These are phyloP conservation scores for Naganishia onofrii DNA, from an alignment of 768 basidiomycete genomes.

Conservation along the genomic window DNA sequence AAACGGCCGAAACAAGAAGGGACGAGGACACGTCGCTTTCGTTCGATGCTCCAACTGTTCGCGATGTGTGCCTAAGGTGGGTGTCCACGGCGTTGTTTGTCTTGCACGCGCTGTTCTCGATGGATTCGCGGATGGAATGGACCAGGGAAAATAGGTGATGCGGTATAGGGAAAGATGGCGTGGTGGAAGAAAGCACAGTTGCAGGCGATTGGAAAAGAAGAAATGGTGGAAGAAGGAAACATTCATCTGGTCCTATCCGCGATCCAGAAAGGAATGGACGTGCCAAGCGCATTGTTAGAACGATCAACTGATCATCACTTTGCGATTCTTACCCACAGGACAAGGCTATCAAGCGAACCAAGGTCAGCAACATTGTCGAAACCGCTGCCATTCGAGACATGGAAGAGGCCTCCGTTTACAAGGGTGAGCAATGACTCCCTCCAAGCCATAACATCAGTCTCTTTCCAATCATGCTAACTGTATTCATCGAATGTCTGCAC, in stretches of 20 bases:
- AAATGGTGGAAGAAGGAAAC: background rate
- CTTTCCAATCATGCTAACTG: background rate
- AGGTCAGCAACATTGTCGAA: slow-evolving; percentile 99
- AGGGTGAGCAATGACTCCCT: slow-evolving; percentile 57
- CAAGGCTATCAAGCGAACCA: slow-evolving; percentile 99
- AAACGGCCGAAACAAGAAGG: slow-evolving; percentile 98
- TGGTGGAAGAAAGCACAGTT: too few species aligned
- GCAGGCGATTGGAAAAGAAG: background rate
- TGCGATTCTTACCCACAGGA: slow-evolving; percentile 62
- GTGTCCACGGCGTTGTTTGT: background rate
- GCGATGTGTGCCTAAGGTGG: slow-evolving; percentile 76
- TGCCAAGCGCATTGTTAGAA: background rate
- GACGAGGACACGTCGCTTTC: slow-evolving; percentile 90
- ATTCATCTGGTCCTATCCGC: background rate
- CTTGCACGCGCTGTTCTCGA: background rate
- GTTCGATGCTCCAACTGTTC: slow-evolving; percentile 99
- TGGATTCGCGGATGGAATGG: background rate
- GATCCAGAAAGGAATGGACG: background rate
- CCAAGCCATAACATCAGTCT: slow-evolving; percentile 42
- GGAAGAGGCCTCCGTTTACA: slow-evolving; percentile 90
- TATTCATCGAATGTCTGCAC: background rate
- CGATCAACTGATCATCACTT: slow-evolving; percentile 3
- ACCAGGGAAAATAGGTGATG: background rate
- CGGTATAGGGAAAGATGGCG: background rate
- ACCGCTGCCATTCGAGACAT: slow-evolving; percentile 96